phyloP scores from a whole-genome alignment of 2,329 filamentous ascomycete genomes.

The Mycosphaerella sp. region DNA sequence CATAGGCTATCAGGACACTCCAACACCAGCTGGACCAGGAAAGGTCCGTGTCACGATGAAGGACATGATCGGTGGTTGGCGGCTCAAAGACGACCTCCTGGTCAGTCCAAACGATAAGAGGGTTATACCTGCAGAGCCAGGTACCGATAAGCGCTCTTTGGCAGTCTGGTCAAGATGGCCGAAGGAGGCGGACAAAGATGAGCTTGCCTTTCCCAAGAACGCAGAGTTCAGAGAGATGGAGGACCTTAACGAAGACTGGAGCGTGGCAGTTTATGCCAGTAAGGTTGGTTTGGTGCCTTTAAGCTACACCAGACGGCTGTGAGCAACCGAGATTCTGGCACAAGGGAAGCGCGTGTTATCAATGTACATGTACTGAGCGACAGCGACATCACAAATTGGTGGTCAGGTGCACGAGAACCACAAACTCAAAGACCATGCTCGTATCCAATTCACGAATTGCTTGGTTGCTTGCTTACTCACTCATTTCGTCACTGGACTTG shows the following conservation, averaged over 20 bases:
- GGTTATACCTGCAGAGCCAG: slow-evolving; percentile 66
- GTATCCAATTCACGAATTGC: too few relatives aligned
- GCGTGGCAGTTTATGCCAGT: slow-evolving; percentile 78
- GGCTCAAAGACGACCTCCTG: slow-evolving; percentile 49
- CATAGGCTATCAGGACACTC: slow-evolving; percentile 62
- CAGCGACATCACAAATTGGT: too few relatives aligned
- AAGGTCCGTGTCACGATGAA: slow-evolving; percentile 61
- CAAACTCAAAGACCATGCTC: too few relatives aligned
- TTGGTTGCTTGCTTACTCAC: too few relatives aligned
- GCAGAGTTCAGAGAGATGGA: slow-evolving; percentile 79
- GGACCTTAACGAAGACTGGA: slow-evolving; percentile 89
- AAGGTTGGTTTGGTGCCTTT: slow-evolving; percentile 72
- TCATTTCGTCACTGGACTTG: too few relatives aligned
- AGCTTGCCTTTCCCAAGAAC: slow-evolving; percentile 75
- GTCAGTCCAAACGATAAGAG: slow-evolving; percentile 1
- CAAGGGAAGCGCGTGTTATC: not conserved
- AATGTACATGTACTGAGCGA: not conserved
- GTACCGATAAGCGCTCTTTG: slow-evolving; percentile 56
- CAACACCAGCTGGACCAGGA: slow-evolving; percentile 49
- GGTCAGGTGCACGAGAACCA: too few relatives aligned
- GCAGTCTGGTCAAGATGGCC: slow-evolving; percentile 71
- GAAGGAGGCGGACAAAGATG: slow-evolving; percentile 61
- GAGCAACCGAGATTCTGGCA: not conserved
- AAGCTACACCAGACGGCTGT: slow-evolving; percentile 55
- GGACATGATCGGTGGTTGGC: slow-evolving; percentile 71